Evolutionary conservation across 139 green algal species (phyloP), one percentile per base, ranked within the genome.

Genomic region (Tetradesmus lagerheimii): DNA sequence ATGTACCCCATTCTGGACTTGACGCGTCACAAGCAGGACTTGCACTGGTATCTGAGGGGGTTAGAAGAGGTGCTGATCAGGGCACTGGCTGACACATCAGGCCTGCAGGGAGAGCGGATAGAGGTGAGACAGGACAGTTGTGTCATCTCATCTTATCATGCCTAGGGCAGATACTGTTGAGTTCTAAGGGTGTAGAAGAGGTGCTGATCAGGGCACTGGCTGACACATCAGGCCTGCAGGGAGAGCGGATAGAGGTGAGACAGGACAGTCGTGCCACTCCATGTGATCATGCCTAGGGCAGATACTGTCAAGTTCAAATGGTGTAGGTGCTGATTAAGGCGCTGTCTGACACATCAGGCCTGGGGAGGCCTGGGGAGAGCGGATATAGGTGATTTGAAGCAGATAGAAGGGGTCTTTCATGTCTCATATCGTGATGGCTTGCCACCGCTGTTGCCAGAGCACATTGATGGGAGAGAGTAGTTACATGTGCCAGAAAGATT

Each of bases 1-100:
- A 86, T 97, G 75, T 99, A 99, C 86, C 98, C 98, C 3, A 96
- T 99, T 1, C 71, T 99, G 16, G 93, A 95, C 86, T 89, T 99
- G 77, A 86, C 43, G 20, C 78, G 84, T 0, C 90, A 95, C 77
- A 80, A 79, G 0, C 66, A 97, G 8, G 98, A 98, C 25, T 95
- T 97, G 6, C 93, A 98, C 38, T 92, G 86, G 23, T 99, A 98
- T 93, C 95, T 99, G 75, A 95, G 99, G 66, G 86, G 88, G 0
- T 93, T 99, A 80, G 98, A 99, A 90, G 94, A 99, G 80, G 93
- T 97, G 3, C 94, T 99, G 76, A 95, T 99, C 0, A 20, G 81
- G 25, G 93, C 93, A 4, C 86, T 94, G 45, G 92, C 83, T 16
- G 67, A 89, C n/a, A 95, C 93, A 41, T 97, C 94, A 71, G 91